phyloP scores from a whole-genome alignment of 108 stramenopile genomes.

The Thalassiosira profunda region DNA sequence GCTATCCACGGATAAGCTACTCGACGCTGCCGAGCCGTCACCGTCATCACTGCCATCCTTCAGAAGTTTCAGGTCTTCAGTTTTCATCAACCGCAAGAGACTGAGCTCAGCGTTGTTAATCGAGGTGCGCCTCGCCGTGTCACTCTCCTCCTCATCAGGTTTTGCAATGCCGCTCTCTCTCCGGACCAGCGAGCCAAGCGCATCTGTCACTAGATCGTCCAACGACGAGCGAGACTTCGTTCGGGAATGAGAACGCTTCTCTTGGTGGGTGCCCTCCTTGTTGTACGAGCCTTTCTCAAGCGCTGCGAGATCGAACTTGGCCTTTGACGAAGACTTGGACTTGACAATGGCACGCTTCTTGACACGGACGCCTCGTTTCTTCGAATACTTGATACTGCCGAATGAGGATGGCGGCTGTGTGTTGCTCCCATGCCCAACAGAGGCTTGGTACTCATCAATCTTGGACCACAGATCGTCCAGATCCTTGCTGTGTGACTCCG shows the following conservation, averaged over 20 bases:
- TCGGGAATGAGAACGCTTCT: not conserved
- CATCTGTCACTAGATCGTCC: not conserved
- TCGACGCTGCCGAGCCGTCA: too few relatives aligned
- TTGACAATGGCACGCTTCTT: conserved; percentile 2
- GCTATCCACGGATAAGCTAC: too few relatives aligned
- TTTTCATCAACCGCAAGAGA: too few relatives aligned
- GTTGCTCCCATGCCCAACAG: not conserved
- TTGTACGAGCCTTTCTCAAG: not conserved
- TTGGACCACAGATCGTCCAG: conserved; percentile 5
- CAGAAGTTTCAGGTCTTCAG: too few relatives aligned
- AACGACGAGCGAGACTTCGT: not conserved
- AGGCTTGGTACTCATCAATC: conserved; percentile 2
- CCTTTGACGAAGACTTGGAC: too few relatives aligned
- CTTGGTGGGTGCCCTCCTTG: not conserved
- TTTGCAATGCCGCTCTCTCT: too few relatives aligned
- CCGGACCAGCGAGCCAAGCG: not conserved
- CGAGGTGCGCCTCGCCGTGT: too few relatives aligned
- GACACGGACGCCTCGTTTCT: not conserved
- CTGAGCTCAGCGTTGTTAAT: too few relatives aligned
- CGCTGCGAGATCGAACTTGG: too few relatives aligned
- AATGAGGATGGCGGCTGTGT: too few relatives aligned
- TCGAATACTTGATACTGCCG: not conserved
- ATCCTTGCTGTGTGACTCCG: not conserved
- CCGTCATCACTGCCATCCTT: too few relatives aligned
- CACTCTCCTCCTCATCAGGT: too few relatives aligned